These are phyloP conservation scores for Calophaca sinica DNA, from an alignment of 306 rosid species.

Conservation along the genomic window DNA sequence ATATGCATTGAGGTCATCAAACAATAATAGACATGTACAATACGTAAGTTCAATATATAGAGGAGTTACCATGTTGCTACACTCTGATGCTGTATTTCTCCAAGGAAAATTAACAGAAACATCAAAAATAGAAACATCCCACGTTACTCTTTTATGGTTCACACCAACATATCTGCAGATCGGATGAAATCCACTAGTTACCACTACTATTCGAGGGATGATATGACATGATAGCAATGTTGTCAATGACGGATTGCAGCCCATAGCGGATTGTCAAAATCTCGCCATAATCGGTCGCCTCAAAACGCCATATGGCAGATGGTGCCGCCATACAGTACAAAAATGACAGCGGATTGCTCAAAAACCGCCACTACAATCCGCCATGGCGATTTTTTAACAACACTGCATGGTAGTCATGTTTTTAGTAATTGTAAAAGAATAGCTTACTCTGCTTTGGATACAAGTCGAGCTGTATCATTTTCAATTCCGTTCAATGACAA, in stretches of 20 bases:
- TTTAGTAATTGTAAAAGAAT: conserved; percentile 36
- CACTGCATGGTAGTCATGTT: neutral
- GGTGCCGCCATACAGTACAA: too few relatives aligned
- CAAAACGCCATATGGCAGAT: too few relatives aligned
- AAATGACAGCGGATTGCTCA: too few relatives aligned
- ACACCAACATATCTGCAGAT: conserved; percentile 75
- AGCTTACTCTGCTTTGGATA: conserved; percentile 84
- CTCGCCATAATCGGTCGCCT: too few relatives aligned
- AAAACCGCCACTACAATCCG: too few relatives aligned
- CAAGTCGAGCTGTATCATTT: conserved; percentile 63
- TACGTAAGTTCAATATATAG: conserved; percentile 26
- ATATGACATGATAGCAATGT: conserved; percentile 9
- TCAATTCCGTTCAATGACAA: conserved; percentile 74
- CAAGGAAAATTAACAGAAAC: conserved; percentile 70
- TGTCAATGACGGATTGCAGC: too few relatives aligned
- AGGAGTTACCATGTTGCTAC: conserved; percentile 71
- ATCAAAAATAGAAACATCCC: conserved; percentile 70
- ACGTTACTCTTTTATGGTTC: conserved; percentile 63
- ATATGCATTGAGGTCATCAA: neutral
- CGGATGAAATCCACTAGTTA: conserved; percentile 34
- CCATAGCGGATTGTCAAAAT: too few relatives aligned
- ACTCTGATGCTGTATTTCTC: conserved; percentile 55
- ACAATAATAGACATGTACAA: conserved; percentile 17
- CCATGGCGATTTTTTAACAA: too few relatives aligned
- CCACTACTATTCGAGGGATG: neutral